A percentile compares a stretch with the other conserved stretches of the same genome.
Evolutionary conservation across 2,329 filamentous ascomycete genomes (phyloP).

Genomic region (Phaeosphaeriaceae sp.): DNA sequence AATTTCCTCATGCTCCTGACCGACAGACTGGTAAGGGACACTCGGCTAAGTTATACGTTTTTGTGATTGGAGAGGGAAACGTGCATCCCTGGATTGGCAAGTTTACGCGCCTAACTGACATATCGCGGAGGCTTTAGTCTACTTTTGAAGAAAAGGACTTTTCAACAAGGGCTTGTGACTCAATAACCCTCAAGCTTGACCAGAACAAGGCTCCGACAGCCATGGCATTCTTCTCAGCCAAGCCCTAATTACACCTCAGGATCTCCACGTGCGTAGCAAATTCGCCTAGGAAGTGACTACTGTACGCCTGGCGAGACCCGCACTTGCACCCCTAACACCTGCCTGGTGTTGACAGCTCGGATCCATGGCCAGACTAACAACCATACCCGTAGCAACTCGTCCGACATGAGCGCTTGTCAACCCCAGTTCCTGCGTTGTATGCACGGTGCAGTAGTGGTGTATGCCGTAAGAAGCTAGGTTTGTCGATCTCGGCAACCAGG

Average conservation of each 20-base stretch:
- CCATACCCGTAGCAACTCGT: constrained; percentile 1
- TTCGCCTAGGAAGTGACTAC: background rate
- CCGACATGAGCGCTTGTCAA: constrained; percentile 19
- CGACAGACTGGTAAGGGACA: background rate
- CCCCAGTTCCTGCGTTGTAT: constrained; percentile 6
- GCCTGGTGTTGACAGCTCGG: constrained; percentile 5
- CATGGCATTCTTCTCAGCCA: background rate
- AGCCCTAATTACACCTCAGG: background rate
- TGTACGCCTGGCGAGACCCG: background rate
- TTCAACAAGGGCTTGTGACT: too few species aligned
- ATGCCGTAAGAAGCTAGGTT: constrained; percentile 7
- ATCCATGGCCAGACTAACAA: background rate
- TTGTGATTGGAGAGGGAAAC: background rate
- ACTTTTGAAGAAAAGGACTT: too few species aligned
- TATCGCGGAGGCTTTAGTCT: too few species aligned
- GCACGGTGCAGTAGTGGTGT: constrained; percentile 9
- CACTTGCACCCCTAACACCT: background rate
- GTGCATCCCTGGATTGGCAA: background rate
- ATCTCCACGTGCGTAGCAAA: constrained; percentile 1
- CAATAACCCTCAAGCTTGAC: too few species aligned
- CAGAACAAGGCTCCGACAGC: background rate
- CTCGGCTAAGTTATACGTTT: background rate
- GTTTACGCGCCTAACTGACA: background rate
- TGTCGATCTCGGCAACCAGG: constrained; percentile 6
- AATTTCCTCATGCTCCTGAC: background rate